Evolutionary conservation across 2,329 filamentous ascomycete species (phyloP), one percentile per base, ranked within the genome.

Genomic region (Sporothrix protearum): DNA sequence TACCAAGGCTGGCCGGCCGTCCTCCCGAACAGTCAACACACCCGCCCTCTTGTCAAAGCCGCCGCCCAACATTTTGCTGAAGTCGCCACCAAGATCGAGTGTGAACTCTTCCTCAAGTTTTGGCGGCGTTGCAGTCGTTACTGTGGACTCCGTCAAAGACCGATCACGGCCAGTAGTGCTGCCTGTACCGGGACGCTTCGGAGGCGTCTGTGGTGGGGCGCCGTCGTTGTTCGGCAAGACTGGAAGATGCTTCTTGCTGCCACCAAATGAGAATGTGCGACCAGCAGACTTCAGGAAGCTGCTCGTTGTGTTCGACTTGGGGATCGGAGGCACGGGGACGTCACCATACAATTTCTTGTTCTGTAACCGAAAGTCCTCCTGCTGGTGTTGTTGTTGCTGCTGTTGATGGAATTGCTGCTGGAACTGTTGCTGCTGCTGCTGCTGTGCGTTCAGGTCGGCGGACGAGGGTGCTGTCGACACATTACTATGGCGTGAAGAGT

Each of bases 391-490:
- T 45, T 71, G 72, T 10, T 57, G 30, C 45, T 68, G 68, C 28
- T 71, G 45, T 45, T 51, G 61, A 25, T 72, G 25, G 49, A 70
- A 64, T 12, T 70, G 61, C 16, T 67, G 64, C 8, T 67, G 64
- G 19, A 51, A 51, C 45, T 71, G 36, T 12, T 68, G 66, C 8
- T 71, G 71, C 12, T 71, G 61, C 30, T 69, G 61, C 25, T 68
- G 64, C 14, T 82, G 80, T 10, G 75, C 75, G 55, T 77, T 78
- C 45, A 80, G 76, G 69, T 84, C 86, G 68, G 86, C 83, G 3
- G 87, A 88, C 2, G 87, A 89, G 14, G 87, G 86, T 47, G 87
- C 82, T 49, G 87, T 89, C n/a, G 87, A 89, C 69, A 83, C 85
- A 79, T 87, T 87, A 78, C 87, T 89, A 77, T 89, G 85, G 76